Evolutionary conservation across 2,329 filamentous ascomycete genomes (phyloP), one percentile per base, ranked within the genome.

Genomic region (Ophiostoma himal-ulmi): DNA sequence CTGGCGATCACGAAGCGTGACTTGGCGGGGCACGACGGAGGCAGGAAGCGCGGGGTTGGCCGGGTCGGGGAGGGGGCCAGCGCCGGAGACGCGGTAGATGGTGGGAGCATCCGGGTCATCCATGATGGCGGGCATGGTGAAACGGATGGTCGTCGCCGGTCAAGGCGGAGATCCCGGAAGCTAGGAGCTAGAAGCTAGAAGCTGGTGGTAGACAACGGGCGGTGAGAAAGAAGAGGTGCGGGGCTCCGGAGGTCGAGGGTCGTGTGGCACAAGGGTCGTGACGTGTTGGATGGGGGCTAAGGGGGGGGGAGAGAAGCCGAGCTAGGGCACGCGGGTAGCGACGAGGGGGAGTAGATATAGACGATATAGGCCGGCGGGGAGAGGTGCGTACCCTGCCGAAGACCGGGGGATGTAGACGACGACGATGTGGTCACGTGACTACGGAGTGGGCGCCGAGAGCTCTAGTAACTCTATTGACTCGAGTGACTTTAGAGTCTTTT

Each of bases 1-100:
- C 74, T 93, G 89, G 68, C 92, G 88, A 80, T 96, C 93, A 73
- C 93, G 87, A 71, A 96, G 86, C 1, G 89, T 94, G 73, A 96
- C 91, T 79, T 92, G 90, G 73, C 89, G 88, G 64, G 92, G 89
- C 26, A 83, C 80, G 76, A 96, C 90, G 73, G 87, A 87, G 39
- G 84, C 78, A 68, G 92, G 91, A 68, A 94, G 83, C 68, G 88
- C 82, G 68, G 88, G 86, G 76, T 84, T 83, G 57, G 81, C 83
- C 70, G 87, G 84, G 73, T 86, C 84, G 74, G 90, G 89, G 76
- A 86, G 92, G 57, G 91, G 90, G 69, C 83, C 78, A 67, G 84
- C 83, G 41, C 90, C 91, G 73, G 89, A 90, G 69, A 87, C 84
- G 73, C 90, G 88, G 81, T 89, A 88, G 75, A 92, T 88, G 77